Conservation (phyloP, 2,329 filamentous ascomycete species). For the Cadophora sp. region DNA sequence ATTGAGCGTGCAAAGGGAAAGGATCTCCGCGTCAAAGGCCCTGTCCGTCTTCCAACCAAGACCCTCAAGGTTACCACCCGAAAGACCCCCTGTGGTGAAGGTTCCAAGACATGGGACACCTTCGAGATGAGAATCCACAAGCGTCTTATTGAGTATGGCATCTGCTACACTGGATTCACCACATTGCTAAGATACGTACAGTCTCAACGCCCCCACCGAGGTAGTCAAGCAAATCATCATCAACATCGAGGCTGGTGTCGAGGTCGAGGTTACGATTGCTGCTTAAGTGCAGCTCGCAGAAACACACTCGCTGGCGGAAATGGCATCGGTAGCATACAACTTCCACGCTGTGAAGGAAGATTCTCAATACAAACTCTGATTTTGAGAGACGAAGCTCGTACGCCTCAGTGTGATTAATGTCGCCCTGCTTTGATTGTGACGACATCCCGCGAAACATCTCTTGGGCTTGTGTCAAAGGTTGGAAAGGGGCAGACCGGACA, state of each 20-base stretch:
- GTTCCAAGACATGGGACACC: slow-evolving; percentile 99
- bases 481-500: too few species aligned
- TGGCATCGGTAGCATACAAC: slow-evolving; percentile 23
- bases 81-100: slow-evolving; percentile 99
- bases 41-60: slow-evolving; percentile 97
- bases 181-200: slow-evolving; percentile 45
- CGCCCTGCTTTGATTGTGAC: too few species aligned
- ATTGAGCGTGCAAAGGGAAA: slow-evolving; percentile 98
- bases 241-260: slow-evolving; percentile 93
- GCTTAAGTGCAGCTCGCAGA: slow-evolving; percentile 59
- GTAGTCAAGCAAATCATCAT: slow-evolving; percentile 96
- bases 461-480: too few species aligned
- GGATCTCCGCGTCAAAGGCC: slow-evolving; percentile 98
- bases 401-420: neutral
- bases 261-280: slow-evolving; percentile 92
- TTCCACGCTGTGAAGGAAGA: slow-evolving; percentile 34
- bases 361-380: slow-evolving; percentile 26
- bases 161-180: slow-evolving; percentile 8
- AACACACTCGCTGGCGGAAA: slow-evolving; percentile 5
- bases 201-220: slow-evolving; percentile 96
- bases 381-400: slow-evolving; percentile 10
- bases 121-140: slow-evolving; percentile 99
- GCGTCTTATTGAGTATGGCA: slow-evolving; percentile 86
- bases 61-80: slow-evolving; percentile 79
- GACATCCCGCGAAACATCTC: too few species aligned